Conservation (phyloP, 73 alveolate species). For the Paramecium octaurelia region DNA sequence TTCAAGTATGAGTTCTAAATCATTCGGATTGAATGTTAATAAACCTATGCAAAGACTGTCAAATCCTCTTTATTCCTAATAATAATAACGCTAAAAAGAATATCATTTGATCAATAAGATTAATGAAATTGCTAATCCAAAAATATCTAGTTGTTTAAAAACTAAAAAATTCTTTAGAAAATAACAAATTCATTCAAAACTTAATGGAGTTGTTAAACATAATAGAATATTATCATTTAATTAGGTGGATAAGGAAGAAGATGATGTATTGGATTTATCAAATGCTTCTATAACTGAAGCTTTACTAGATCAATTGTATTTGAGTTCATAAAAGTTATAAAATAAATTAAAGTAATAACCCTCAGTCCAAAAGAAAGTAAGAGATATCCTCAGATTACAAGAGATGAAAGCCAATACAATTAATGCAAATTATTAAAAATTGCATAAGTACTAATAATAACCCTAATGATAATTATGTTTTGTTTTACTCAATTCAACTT, state of each 20-base stretch:
- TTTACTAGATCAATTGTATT: not conserved
- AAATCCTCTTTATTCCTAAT: not conserved
- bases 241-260: not conserved
- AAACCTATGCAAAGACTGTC: not conserved
- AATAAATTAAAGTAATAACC: not conserved
- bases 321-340: not conserved
- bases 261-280: not conserved
- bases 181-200: not conserved
- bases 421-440: constrained; percentile 4
- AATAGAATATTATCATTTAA: not conserved
- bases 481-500: not conserved
- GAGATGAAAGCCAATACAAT: constrained; percentile 5
- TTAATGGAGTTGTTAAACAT: not conserved
- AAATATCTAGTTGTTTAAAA: not conserved
- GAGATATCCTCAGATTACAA: not conserved
- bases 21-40: not conserved
- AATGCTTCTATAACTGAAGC: constrained; percentile 5
- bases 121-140: not conserved
- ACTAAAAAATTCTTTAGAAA: not conserved
- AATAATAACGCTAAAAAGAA: not conserved
- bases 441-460: not conserved
- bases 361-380: not conserved
- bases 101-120: not conserved
- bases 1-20: not conserved
- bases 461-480: not conserved